Conservation (phyloP, 225 moss, liverwort and hornwort genomes). For the Sphagnum tenellum region DNA sequence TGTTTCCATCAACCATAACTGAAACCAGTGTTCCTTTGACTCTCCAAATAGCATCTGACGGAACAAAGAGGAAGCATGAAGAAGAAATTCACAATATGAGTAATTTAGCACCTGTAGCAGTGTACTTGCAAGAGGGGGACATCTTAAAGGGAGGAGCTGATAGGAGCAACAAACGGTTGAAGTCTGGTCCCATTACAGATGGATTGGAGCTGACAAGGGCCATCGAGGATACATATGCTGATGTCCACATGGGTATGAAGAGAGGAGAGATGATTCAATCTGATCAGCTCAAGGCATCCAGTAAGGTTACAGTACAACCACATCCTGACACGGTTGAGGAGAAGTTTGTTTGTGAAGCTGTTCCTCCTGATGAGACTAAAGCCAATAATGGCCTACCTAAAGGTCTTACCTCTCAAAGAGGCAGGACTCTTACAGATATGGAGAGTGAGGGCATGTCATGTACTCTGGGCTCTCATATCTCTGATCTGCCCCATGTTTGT, state of each 20-base stretch:
- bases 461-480: no score
- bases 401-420: no score
- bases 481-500: slow-evolving; percentile 9
- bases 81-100: slow-evolving; percentile 8
- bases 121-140: slow-evolving; percentile 4
- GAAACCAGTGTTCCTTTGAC: no score
- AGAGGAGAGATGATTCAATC: no score
- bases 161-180: slow-evolving; percentile 32
- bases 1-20: no score
- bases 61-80: slow-evolving; percentile 7
- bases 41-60: no score
- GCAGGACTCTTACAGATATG: no score
- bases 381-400: no score
- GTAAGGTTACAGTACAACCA: no score
- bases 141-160: slow-evolving; percentile 11
- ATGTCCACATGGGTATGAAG: no score
- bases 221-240: neutral
- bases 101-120: slow-evolving; percentile 6
- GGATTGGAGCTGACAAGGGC: neutral
- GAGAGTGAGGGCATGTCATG: no score
- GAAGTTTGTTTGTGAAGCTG: neutral
- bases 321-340: neutral
- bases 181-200: slow-evolving; percentile 10
- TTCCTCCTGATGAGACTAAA: neutral
- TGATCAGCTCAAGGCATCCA: no score